phyloP scores from a whole-genome alignment of 192 early-diverging fungal species.

The Backusella westeae region DNA sequence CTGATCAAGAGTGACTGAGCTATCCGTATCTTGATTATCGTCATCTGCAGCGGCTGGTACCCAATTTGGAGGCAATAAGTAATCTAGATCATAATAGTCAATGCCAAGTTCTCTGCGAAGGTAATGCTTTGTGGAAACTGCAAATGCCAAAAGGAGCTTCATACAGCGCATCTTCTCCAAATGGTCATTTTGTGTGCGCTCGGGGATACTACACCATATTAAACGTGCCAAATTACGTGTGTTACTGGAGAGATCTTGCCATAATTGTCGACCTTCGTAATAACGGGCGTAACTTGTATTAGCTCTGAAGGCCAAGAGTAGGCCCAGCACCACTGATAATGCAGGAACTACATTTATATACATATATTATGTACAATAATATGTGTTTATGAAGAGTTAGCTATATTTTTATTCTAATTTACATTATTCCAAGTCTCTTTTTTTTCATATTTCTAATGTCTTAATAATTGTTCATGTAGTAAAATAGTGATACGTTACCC shows the following conservation, averaged over 20 bases:
- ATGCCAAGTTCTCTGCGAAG: slow-evolving; percentile 59
- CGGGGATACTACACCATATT: slow-evolving; percentile 63
- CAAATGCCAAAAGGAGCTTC: slow-evolving; percentile 55
- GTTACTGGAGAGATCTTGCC: slow-evolving; percentile 58
- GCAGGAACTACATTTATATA: slow-evolving; percentile 19
- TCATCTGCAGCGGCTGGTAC: slow-evolving; percentile 39
- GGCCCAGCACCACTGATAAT: slow-evolving; percentile 50
- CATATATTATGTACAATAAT: neutral
- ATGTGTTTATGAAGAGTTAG: neutral
- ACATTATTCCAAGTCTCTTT: neutral
- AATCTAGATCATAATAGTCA: slow-evolving; percentile 58
- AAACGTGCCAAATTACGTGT: slow-evolving; percentile 69
- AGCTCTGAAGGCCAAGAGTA: slow-evolving; percentile 83
- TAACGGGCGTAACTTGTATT: slow-evolving; percentile 75
- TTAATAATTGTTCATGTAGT: neutral
- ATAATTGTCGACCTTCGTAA: slow-evolving; percentile 79
- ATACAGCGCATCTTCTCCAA: slow-evolving; percentile 57
- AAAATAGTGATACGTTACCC: slow-evolving; percentile 13
- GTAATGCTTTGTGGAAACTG: slow-evolving; percentile 55
- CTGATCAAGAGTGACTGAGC: slow-evolving; percentile 4
- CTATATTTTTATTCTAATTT: neutral
- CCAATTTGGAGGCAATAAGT: slow-evolving; percentile 55
- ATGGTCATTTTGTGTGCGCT: slow-evolving; percentile 42
- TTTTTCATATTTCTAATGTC: neutral
- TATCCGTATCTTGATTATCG: slow-evolving; percentile 31